Conservation (phyloP, 345 rosid species). For the Hibiscus mutabilis region DNA sequence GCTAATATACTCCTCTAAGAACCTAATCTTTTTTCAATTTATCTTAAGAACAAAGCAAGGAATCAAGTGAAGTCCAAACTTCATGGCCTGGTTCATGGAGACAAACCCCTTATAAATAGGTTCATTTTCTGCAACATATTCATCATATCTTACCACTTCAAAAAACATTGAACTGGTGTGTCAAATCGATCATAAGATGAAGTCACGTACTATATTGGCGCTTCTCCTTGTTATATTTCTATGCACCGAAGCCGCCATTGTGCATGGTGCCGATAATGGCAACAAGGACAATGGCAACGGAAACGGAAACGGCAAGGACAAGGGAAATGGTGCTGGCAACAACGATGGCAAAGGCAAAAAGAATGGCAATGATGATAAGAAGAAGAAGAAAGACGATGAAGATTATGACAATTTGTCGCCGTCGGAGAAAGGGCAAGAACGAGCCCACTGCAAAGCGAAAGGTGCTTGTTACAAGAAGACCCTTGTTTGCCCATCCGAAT, state of each 20-base stretch:
- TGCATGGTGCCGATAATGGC: constrained; percentile 13
- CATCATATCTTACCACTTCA: not conserved
- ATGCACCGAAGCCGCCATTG: constrained; percentile 13
- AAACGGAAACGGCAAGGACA: not conserved
- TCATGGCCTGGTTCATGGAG: not conserved
- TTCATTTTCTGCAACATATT: not conserved
- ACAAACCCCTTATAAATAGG: not conserved
- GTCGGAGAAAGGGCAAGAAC: constrained; percentile 35
- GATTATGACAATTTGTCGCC: constrained; percentile 31
- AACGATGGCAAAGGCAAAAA: not conserved
- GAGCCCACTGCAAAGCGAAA: constrained; percentile 47
- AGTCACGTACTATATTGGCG: constrained; percentile 6
- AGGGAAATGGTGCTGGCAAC: not conserved
- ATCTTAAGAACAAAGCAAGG: not conserved
- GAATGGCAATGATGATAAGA: not conserved
- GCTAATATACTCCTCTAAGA: not conserved
- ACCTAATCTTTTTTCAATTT: not conserved
- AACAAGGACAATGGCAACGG: not conserved
- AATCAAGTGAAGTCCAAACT: not conserved
- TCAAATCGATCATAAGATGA: constrained; percentile 1
- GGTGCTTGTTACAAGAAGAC: constrained; percentile 44
- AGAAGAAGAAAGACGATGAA: constrained; percentile 31
- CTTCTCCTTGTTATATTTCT: constrained; percentile 19
- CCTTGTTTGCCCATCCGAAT: constrained; percentile 61
- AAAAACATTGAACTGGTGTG: not conserved